phyloP scores from a whole-genome alignment of 768 basidiomycete species.

The Boletus barrowsii region DNA sequence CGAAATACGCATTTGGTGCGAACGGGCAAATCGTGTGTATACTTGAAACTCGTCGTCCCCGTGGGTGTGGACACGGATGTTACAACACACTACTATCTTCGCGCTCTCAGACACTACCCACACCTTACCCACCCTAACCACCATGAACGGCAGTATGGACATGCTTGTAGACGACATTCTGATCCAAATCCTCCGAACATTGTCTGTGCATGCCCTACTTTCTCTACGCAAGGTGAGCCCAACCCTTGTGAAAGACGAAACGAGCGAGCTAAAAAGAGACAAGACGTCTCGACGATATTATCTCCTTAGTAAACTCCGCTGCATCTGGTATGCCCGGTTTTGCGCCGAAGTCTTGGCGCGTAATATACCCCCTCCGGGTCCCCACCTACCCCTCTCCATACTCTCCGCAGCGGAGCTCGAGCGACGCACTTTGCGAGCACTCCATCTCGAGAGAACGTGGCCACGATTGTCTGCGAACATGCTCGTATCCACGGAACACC shows the following conservation, averaged over 20 bases:
- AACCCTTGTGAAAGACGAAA: not conserved
- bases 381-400: not conserved
- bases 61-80: not conserved
- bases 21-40: not conserved
- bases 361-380: constrained; percentile 22
- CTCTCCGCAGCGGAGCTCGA: constrained; percentile 26
- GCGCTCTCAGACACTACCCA: constrained; percentile 1
- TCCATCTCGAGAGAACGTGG: constrained; percentile 24
- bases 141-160: constrained; percentile 17
- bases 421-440: constrained; percentile 27
- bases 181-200: constrained; percentile 15
- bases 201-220: constrained; percentile 18
- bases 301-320: constrained; percentile 22
- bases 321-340: constrained; percentile 23
- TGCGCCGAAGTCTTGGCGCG: constrained; percentile 22
- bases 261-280: not conserved
- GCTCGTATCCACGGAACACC: constrained; percentile 7
- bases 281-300: constrained; percentile 31
- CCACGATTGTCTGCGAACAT: constrained; percentile 14
- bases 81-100: not conserved
- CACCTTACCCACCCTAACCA: not conserved
- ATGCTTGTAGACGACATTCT: constrained; percentile 28
- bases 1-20: not conserved
- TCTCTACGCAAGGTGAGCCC: constrained; percentile 23
- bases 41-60: not conserved